These are phyloP conservation scores for Myriosclerotinia curreyana DNA, from an alignment of 2,329 filamentous ascomycete genomes.

Conservation along the genomic window DNA sequence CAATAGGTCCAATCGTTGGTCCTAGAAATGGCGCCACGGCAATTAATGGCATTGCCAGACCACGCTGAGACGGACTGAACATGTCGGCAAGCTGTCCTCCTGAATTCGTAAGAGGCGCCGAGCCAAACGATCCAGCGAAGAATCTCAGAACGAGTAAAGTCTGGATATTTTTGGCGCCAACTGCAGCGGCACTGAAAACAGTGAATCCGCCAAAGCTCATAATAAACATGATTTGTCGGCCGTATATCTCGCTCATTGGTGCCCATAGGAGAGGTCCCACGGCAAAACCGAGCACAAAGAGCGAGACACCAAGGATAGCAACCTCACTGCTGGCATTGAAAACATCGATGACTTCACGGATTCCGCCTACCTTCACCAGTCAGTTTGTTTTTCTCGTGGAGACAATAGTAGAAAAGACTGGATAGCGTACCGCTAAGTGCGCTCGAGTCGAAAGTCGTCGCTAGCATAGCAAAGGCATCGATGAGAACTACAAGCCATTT, in stretches of 20 bases:
- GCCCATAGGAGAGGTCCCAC: too few relatives aligned
- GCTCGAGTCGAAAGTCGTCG: slow-evolving; percentile 42
- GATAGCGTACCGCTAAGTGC: slow-evolving; percentile 42
- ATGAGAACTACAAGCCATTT: slow-evolving; percentile 43
- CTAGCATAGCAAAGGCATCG: slow-evolving; percentile 35
- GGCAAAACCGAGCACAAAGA: too few relatives aligned
- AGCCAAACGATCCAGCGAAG: too few relatives aligned
- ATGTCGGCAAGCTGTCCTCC: slow-evolving; percentile 50
- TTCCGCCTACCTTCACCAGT: slow-evolving; percentile 58
- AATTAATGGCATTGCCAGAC: slow-evolving; percentile 59
- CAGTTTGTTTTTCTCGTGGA: slow-evolving; percentile 28
- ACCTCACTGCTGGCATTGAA: too few relatives aligned
- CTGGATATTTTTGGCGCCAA: too few relatives aligned
- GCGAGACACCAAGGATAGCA: too few relatives aligned
- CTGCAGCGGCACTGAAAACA: too few relatives aligned
- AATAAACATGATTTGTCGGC: too few relatives aligned
- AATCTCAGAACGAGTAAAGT: too few relatives aligned
- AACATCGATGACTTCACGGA: slow-evolving; percentile 37
- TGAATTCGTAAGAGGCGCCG: too few relatives aligned
- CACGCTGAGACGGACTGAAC: slow-evolving; percentile 52
- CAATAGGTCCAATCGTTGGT: slow-evolving; percentile 60
- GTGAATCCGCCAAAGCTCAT: too few relatives aligned
- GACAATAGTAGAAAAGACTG: slow-evolving; percentile 39
- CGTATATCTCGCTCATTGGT: too few relatives aligned
- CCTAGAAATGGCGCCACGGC: slow-evolving; percentile 65